phyloP scores from a whole-genome alignment of 176 grass and related monocot genomes.

The Carex parvula region DNA sequence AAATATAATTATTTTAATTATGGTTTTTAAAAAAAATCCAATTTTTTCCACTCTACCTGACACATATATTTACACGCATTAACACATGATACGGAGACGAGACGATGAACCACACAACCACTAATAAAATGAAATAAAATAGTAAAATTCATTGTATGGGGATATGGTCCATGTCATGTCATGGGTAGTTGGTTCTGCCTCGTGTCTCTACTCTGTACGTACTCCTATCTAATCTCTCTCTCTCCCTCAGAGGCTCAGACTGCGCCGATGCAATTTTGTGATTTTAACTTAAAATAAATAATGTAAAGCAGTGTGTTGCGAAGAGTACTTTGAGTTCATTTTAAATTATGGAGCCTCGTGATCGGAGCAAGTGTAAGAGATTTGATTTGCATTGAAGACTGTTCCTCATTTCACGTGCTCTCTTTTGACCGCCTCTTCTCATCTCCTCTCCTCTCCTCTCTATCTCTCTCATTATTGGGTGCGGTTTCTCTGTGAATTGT shows the following conservation, averaged over 20 bases:
- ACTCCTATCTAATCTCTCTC: slow-evolving; percentile 29
- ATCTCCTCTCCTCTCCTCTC: slow-evolving; percentile 20
- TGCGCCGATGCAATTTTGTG: not conserved
- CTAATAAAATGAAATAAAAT: not conserved
- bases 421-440: slow-evolving; percentile 79
- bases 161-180: not conserved
- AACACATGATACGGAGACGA: not conserved
- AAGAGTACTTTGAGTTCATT: too few relatives aligned
- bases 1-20: too few relatives aligned
- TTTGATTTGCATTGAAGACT: slow-evolving; percentile 63
- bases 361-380: slow-evolving; percentile 50
- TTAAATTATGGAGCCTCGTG: slow-evolving; percentile 50
- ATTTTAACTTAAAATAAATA: not conserved
- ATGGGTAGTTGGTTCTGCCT: not conserved
- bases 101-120: not conserved
- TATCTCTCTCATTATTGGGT: not conserved
- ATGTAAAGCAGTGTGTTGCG: too few relatives aligned
- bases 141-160: not conserved
- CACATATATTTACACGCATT: too few relatives aligned
- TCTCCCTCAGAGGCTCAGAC: slow-evolving; percentile 24
- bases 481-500: not conserved
- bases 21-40: too few relatives aligned
- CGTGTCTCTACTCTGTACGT: not conserved
- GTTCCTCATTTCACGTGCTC: slow-evolving; percentile 88
- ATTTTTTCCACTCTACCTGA: too few relatives aligned